Percentiles rank a stretch among this genome's conserved stretches.
Conservation (phyloP, 441 rosid genomes). For the Brassica hybrid region DNA sequence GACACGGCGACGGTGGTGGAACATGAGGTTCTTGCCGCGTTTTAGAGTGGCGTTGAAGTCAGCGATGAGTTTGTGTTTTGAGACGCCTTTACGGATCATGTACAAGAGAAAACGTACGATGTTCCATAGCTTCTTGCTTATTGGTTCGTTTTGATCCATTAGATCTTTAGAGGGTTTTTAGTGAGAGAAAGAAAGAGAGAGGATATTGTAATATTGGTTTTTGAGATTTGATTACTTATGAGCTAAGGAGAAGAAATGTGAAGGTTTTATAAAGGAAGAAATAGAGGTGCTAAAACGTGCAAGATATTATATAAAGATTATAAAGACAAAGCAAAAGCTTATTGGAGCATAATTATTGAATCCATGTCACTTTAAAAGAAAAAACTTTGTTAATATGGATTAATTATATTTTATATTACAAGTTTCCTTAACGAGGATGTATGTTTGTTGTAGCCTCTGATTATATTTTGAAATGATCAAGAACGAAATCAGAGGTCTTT, state of each 20-base stretch:
- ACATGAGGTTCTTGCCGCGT: constrained; percentile 81
- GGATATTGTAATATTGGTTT: constrained; percentile 10
- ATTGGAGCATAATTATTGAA: constrained; percentile 30
- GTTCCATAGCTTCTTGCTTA: constrained; percentile 52
- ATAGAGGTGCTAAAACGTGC: constrained; percentile 34
- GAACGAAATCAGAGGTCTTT: no score
- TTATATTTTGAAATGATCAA: background rate
- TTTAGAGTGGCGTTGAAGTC: constrained; percentile 71
- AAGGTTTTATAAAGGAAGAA: constrained; percentile 49
- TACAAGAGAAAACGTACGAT: constrained; percentile 64
- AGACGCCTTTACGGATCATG: constrained; percentile 74
- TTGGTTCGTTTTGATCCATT: constrained; percentile 26
- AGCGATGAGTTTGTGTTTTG: constrained; percentile 65
- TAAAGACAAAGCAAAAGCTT: constrained; percentile 35
- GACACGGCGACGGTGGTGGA: constrained; percentile 55
- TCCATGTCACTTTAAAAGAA: constrained; percentile 31
- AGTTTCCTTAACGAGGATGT: background rate
- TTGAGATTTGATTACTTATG: constrained; percentile 22
- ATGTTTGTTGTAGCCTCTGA: constrained; percentile 7
- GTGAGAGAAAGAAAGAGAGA: constrained; percentile 21
- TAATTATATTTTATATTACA: background rate
- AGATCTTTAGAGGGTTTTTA: constrained; percentile 11
- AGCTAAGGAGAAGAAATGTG: constrained; percentile 43
- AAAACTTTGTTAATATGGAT: constrained; percentile 9
- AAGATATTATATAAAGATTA: constrained; percentile 36